These are phyloP conservation scores for Colletotrichum destructivum DNA, from an alignment of 2,329 filamentous ascomycete genomes.

Conservation along the genomic window DNA sequence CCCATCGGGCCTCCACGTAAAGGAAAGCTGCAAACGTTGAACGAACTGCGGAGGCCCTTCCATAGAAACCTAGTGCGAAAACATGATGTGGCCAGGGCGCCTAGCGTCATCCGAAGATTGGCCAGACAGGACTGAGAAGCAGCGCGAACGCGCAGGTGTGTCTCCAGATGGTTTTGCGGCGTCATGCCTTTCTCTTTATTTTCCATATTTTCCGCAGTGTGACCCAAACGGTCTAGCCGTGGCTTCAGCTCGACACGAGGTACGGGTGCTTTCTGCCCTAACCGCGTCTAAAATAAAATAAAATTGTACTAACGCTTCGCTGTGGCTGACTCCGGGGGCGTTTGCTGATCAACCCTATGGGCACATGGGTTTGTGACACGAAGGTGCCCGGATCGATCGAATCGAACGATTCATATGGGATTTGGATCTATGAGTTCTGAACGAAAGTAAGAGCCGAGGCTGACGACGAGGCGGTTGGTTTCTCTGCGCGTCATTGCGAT, in stretches of 20 bases:
- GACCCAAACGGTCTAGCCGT: background rate
- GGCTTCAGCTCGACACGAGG: background rate
- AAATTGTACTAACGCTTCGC: slow-evolving; percentile 4
- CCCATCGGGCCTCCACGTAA: background rate
- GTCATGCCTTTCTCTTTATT: background rate
- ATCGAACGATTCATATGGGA: background rate
- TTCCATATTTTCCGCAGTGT: slow-evolving; percentile 4
- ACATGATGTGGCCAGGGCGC: slow-evolving; percentile 6
- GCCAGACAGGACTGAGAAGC: slow-evolving; percentile 14
- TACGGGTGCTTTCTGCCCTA: background rate
- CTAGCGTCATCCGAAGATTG: slow-evolving; percentile 17
- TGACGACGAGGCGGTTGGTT: too few species aligned
- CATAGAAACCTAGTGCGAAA: background rate
- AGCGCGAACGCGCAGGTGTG: background rate
- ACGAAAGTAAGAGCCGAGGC: too few species aligned
- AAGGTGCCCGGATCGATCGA: background rate
- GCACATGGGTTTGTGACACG: slow-evolving; percentile 2
- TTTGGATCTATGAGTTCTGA: background rate
- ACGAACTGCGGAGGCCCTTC: background rate
- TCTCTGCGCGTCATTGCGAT: too few species aligned
- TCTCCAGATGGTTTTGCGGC: background rate
- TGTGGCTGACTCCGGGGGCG: slow-evolving; percentile 4
- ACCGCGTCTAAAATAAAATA: background rate
- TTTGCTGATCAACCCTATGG: background rate
- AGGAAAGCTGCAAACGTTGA: slow-evolving; percentile 18